Base-by-base conservation (phyloP, 176 grass and related monocot species). In the Rhipidocladum racemiflorum region DNA sequence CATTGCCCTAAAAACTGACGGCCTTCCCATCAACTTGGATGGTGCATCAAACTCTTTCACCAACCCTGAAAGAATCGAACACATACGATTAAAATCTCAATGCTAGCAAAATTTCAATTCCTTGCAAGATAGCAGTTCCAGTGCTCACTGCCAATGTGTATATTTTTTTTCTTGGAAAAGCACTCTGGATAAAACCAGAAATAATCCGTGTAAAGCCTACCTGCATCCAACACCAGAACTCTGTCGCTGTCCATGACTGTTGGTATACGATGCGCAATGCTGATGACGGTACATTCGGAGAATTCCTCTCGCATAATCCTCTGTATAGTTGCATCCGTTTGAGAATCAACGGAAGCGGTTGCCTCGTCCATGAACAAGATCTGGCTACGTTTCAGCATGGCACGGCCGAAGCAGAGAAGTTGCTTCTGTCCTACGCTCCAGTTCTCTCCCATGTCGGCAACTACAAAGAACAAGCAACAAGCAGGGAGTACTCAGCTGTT, bases 301-400 rank as follows among this genome's bases (percentile, higher is more conserved):
- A 49, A 49, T 49, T n/a, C n/a, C n/a, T 93, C 92, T 15, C 95
- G 84, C 30, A 94, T 97, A 54, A 97, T 97, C 73, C 34, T 91
- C 55, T 97, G 95, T 49, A 97, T 97, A 10, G 90, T 42, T 23
- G 84, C 88, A 60, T 97, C 95, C 1, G 95, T 97, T 44, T 90
- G 90, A 15, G 92, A 94, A 73, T 97, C 95, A 13, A 97, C 92
- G 0, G 95, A 97, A 49, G 95, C 92, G 0, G 95, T 97, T 6
- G 95, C 92, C 85, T 97, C 95, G 25, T 97, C 92, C 95, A 97
- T 94, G 74, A 97, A 93, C 53, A 94, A 48, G 55, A 97, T 94
- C 17, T 67, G 86, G 44, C 90, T 89, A 20, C 46, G 88, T 77
- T 97, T 97, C 53, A 97, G 78, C 55, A 97, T 91, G 12, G 93